These are phyloP conservation scores for Ophiostoma novo-ulmi DNA, from an alignment of 2,329 filamentous ascomycete genomes.

Conservation along the genomic window DNA sequence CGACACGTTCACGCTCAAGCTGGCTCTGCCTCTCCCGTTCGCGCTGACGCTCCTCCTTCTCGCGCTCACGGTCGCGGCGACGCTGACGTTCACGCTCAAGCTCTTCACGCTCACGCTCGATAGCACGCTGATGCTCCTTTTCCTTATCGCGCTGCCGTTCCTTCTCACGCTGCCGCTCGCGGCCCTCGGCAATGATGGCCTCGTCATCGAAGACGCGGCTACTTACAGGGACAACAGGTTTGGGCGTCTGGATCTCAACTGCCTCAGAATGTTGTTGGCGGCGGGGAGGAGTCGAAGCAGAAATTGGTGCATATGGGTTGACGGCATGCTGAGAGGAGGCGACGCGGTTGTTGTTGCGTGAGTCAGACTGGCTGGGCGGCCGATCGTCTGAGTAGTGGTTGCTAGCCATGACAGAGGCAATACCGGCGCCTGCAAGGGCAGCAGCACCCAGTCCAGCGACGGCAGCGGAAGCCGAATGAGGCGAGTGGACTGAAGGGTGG, in stretches of 20 bases:
- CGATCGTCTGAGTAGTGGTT: slow-evolving; percentile 10
- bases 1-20: slow-evolving; percentile 25
- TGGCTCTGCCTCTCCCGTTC: slow-evolving; percentile 24
- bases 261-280: slow-evolving; percentile 48
- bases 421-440: neutral
- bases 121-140: slow-evolving; percentile 27
- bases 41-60: slow-evolving; percentile 31
- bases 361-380: slow-evolving; percentile 27
- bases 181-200: slow-evolving; percentile 16
- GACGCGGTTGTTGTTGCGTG: slow-evolving; percentile 19
- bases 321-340: neutral
- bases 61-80: slow-evolving; percentile 16
- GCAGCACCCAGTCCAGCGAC: slow-evolving; percentile 6
- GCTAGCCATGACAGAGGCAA: neutral
- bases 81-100: neutral
- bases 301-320: neutral
- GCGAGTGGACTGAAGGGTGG: neutral
- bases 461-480: neutral
- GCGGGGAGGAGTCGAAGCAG: neutral
- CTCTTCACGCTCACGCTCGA: slow-evolving; percentile 18
- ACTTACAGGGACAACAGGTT: slow-evolving; percentile 69
- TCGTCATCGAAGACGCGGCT: slow-evolving; percentile 59
- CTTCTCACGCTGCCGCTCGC: slow-evolving; percentile 33
- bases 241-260: slow-evolving; percentile 76
- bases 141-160: slow-evolving; percentile 31